Evolutionary conservation across 345 rosid species (phyloP).

Genomic region (Camelina laxa): DNA sequence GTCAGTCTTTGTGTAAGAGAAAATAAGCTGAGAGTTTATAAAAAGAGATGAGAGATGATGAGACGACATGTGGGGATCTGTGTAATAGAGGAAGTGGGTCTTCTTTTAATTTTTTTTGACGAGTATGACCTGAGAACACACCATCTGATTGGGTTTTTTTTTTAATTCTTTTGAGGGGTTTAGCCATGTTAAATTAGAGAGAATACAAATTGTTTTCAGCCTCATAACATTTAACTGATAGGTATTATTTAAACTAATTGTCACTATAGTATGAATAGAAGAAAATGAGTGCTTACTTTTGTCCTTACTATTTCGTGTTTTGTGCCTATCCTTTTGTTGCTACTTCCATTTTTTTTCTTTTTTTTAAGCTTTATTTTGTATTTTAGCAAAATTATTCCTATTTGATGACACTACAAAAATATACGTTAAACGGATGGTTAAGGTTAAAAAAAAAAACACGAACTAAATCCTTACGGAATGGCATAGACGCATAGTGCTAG

Average conservation of each 20-base stretch:
- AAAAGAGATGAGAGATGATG: not conserved
- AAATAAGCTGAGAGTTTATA: conserved; percentile 20
- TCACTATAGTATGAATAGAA: conserved; percentile 17
- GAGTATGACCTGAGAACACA: conserved; percentile 39
- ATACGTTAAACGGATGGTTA: not conserved
- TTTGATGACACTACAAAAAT: not conserved
- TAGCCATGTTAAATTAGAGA: conserved; percentile 30
- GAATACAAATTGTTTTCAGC: conserved; percentile 35
- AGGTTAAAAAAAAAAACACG: too few species aligned
- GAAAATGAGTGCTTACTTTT: conserved; percentile 22
- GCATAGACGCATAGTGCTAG: not conserved
- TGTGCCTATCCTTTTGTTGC: conserved; percentile 5
- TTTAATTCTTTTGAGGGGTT: too few species aligned
- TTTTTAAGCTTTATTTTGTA: not conserved
- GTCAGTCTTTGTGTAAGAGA: conserved; percentile 26
- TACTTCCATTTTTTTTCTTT: too few species aligned
- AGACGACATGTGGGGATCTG: conserved; percentile 38
- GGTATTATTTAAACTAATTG: not conserved
- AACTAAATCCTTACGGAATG: not conserved
- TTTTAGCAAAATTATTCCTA: not conserved
- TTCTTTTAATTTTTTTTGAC: not conserved
- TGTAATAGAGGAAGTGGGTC: conserved; percentile 15
- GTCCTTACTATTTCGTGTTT: not conserved
- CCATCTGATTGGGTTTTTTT: conserved; percentile 46
- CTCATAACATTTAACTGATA: conserved; percentile 11